Conservation (phyloP, 371 early-diverging fungal genomes). For the Smittium culicis region DNA sequence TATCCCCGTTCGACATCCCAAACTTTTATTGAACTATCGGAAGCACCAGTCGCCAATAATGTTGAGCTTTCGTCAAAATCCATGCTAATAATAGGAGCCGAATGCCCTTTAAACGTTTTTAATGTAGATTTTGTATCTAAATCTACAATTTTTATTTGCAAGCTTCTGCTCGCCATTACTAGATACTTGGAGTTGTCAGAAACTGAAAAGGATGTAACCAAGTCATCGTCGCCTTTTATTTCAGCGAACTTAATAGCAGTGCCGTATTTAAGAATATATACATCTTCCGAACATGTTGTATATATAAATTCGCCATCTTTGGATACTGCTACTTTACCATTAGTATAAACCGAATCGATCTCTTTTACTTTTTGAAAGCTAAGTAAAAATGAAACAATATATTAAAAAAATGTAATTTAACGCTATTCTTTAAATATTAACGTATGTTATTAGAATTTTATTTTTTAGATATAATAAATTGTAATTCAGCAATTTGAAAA, state of each 20-base stretch:
- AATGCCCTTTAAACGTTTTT: conserved; percentile 70
- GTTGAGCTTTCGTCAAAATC: conserved; percentile 75
- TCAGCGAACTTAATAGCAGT: conserved; percentile 49
- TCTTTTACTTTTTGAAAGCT: conserved; percentile 61
- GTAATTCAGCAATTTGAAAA: too few relatives aligned
- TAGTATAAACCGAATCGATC: conserved; percentile 87
- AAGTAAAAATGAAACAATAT: too few relatives aligned
- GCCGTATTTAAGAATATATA: conserved; percentile 56
- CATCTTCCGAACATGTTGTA: conserved; percentile 69
- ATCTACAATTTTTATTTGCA: conserved; percentile 66
- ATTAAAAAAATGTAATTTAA: too few relatives aligned
- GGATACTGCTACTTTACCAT: conserved; percentile 64
- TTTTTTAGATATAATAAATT: too few relatives aligned
- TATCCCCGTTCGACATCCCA: conserved; percentile 91
- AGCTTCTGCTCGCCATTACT: conserved; percentile 66
- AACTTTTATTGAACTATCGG: conserved; percentile 84
- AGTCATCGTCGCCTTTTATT: conserved; percentile 67
- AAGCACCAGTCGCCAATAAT: conserved; percentile 89
- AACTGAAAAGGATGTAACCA: conserved; percentile 73
- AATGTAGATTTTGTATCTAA: conserved; percentile 44
- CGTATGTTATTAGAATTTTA: too few relatives aligned
- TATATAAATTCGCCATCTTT: conserved; percentile 54
- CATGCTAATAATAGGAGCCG: conserved; percentile 86
- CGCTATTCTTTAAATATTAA: too few relatives aligned
- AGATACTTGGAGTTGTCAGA: conserved; percentile 63